phyloP scores from a whole-genome alignment of 2,329 filamentous ascomycete genomes.

The Talaromyces marneffei region DNA sequence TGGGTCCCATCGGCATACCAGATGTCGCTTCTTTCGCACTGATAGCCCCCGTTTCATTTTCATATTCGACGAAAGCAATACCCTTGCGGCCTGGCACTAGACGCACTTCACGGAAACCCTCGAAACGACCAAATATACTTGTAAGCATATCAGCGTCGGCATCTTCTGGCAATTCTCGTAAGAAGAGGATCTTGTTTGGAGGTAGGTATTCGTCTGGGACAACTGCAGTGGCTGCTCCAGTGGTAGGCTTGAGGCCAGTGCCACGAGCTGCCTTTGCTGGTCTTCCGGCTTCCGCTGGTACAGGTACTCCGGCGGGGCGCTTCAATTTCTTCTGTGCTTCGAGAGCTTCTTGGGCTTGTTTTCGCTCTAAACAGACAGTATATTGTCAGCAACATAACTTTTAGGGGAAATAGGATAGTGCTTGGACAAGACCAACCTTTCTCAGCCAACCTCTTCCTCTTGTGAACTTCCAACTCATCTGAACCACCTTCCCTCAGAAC shows the following conservation, averaged over 20 bases:
- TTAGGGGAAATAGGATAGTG: not conserved
- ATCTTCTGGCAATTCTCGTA: conserved; percentile 85
- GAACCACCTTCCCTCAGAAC: conserved; percentile 66
- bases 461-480: conserved; percentile 83
- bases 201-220: conserved; percentile 97
- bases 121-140: conserved; percentile 78
- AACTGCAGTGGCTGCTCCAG: conserved; percentile 60
- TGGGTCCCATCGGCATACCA: conserved; percentile 71
- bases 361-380: conserved; percentile 50
- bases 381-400: conserved; percentile 1
- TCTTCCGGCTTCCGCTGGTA: conserved; percentile 43
- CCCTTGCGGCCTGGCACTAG: conserved; percentile 78
- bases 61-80: conserved; percentile 96
- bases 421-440: conserved; percentile 59
- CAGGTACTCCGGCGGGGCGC: conserved; percentile 49
- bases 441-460: conserved; percentile 74
- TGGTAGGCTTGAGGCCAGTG: conserved; percentile 70
- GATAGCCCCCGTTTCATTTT: conserved; percentile 81
- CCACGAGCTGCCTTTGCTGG: conserved; percentile 66
- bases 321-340: conserved; percentile 74
- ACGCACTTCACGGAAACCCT: conserved; percentile 89
- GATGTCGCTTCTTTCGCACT: conserved; percentile 89
- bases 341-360: conserved; percentile 74
- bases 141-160: conserved; percentile 75
- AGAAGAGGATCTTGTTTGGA: conserved; percentile 92